A percentile compares a stretch with the other conserved stretches of the same genome.
phyloP scores from a whole-genome alignment of 768 basidiomycete genomes.

The Leucocoprinus leucothites region DNA sequence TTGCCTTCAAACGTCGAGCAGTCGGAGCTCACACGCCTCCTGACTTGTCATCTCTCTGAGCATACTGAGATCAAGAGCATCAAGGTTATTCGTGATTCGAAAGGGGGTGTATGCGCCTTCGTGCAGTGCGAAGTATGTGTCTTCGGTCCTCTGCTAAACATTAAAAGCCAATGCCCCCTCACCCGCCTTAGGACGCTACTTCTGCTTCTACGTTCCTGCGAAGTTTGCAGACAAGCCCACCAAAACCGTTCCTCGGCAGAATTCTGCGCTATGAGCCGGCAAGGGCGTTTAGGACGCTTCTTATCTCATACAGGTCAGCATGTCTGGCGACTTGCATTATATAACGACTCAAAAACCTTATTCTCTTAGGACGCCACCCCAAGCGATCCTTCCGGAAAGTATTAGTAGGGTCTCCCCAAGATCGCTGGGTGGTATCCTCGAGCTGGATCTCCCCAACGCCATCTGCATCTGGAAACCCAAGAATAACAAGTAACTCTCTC shows the following conservation, averaged over 20 bases:
- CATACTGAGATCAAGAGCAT: constrained; percentile 65
- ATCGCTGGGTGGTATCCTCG: constrained; percentile 26
- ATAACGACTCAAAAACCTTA: constrained; percentile 8
- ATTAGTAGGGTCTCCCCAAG: constrained; percentile 33
- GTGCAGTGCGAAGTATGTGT: constrained; percentile 74
- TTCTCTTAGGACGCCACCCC: not conserved
- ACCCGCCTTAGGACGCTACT: constrained; percentile 44
- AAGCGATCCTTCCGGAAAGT: constrained; percentile 5
- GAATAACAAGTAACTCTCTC: constrained; percentile 45
- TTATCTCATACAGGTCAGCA: constrained; percentile 71
- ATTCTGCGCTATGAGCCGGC: constrained; percentile 76
- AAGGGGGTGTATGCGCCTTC: constrained; percentile 80
- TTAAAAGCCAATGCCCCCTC: constrained; percentile 12
- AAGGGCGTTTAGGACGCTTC: constrained; percentile 68
- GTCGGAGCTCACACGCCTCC: constrained; percentile 53
- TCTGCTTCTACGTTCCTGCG: constrained; percentile 59
- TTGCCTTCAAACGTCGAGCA: constrained; percentile 70
- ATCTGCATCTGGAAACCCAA: constrained; percentile 59
- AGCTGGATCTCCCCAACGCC: constrained; percentile 50
- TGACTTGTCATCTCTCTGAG: constrained; percentile 65
- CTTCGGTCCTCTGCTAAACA: not conserved
- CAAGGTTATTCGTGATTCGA: constrained; percentile 70
- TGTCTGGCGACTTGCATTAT: not conserved
- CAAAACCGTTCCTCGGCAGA: constrained; percentile 69
- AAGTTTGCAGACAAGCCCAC: constrained; percentile 50